Conservation (phyloP, 2,329 filamentous ascomycete species). For the Cercospora sp. region DNA sequence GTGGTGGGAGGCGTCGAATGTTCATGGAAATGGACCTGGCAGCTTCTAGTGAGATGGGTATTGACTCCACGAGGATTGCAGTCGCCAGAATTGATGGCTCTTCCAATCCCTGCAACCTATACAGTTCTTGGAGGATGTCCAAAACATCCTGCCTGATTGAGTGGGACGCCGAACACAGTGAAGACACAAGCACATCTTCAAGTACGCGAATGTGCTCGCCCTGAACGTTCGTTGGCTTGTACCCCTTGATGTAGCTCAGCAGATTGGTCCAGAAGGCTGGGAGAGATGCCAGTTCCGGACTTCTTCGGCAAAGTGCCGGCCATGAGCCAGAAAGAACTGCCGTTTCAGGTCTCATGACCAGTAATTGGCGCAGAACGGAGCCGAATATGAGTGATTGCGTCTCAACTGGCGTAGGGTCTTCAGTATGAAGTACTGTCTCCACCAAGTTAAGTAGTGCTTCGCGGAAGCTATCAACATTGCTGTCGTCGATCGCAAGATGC, state of each 20-base stretch:
- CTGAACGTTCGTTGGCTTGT: slow-evolving; percentile 17
- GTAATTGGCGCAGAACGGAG: slow-evolving; percentile 24
- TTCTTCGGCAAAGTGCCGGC: slow-evolving; percentile 25
- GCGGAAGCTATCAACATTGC: slow-evolving; percentile 4
- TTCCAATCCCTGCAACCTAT: slow-evolving; percentile 51
- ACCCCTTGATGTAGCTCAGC: slow-evolving; percentile 22
- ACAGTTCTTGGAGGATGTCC: slow-evolving; percentile 66
- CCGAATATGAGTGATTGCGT: slow-evolving; percentile 27
- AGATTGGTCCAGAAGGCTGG: slow-evolving; percentile 36
- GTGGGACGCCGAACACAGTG: slow-evolving; percentile 74
- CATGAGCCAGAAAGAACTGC: slow-evolving; percentile 18
- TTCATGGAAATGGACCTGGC: slow-evolving; percentile 79
- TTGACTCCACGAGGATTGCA: slow-evolving; percentile 79
- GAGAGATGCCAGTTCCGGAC: slow-evolving; percentile 18
- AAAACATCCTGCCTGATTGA: slow-evolving; percentile 72
- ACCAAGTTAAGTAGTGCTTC: slow-evolving; percentile 18
- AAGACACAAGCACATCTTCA: slow-evolving; percentile 65
- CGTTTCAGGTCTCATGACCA: slow-evolving; percentile 12
- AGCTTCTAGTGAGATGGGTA: slow-evolving; percentile 73
- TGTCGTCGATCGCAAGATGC: slow-evolving; percentile 22
- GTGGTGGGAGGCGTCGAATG: slow-evolving; percentile 70
- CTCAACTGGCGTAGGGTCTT: not conserved
- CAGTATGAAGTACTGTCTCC: slow-evolving; percentile 14
- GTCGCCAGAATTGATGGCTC: slow-evolving; percentile 56
- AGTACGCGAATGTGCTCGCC: slow-evolving; percentile 60